phyloP scores from a whole-genome alignment of 139 green algal species.

The Chlamydomonas asymmetrica region DNA sequence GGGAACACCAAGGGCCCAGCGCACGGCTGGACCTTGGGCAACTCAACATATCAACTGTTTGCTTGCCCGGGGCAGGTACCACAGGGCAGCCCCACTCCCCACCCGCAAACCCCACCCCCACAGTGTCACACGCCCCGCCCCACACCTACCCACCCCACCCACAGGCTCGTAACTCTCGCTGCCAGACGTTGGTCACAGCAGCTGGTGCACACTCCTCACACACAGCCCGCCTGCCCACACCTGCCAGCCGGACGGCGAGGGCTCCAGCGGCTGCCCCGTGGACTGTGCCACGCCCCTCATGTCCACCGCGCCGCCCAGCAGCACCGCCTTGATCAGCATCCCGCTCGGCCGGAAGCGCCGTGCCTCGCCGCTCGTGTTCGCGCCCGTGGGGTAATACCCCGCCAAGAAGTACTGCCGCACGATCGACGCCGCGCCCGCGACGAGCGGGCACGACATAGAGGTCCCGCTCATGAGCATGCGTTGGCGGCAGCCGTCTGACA shows the following conservation, averaged over 20 bases:
- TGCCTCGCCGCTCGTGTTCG: background rate
- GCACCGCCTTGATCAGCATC: conserved; percentile 76
- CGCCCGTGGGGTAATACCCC: conserved; percentile 56
- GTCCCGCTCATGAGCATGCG: conserved; percentile 51
- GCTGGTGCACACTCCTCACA: too few species aligned
- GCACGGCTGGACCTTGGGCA: too few species aligned
- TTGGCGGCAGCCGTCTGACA: background rate
- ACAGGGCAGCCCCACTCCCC: too few species aligned
- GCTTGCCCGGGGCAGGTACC: too few species aligned
- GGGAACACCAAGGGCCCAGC: too few species aligned
- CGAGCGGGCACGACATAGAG: conserved; percentile 80
- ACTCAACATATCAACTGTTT: too few species aligned
- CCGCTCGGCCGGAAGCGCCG: conserved; percentile 41
- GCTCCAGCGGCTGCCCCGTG: background rate
- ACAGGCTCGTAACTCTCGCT: too few species aligned
- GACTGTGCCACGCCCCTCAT: conserved; percentile 51
- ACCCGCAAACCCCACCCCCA: too few species aligned
- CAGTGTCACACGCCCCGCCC: too few species aligned
- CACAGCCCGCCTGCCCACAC: too few species aligned
- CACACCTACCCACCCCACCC: too few species aligned
- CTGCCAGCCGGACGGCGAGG: conserved; percentile 13
- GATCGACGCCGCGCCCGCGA: conserved; percentile 49
- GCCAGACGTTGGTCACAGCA: too few species aligned
- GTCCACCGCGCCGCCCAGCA: conserved; percentile 62
- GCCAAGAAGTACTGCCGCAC: conserved; percentile 80